Percentiles rank a stretch among this genome's conserved stretches.
Evolutionary conservation across 1,139 yeast genomes (phyloP).

Genomic region (Diutina siamensis): DNA sequence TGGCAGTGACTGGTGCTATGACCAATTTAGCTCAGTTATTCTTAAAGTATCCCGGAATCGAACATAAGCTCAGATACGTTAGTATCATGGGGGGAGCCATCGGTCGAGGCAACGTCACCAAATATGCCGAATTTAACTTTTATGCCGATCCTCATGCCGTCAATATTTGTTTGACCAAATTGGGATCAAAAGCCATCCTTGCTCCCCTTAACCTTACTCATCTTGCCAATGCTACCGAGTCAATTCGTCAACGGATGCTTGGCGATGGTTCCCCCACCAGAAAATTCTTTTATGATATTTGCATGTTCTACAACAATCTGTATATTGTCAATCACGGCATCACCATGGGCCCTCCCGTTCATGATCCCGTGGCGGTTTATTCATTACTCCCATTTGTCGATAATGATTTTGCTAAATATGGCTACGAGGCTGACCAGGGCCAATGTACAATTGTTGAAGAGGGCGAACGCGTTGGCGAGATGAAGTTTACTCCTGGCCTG

Average conservation of each 20-base stretch:
- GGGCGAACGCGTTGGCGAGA: neutral
- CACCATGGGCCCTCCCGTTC: conserved; percentile 64
- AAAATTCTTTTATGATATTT: conserved; percentile 42
- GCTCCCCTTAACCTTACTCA: conserved; percentile 67
- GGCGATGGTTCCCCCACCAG: conserved; percentile 30
- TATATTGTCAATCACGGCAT: conserved; percentile 31
- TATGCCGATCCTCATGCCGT: conserved; percentile 75
- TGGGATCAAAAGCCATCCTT: conserved; percentile 40
- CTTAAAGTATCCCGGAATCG: conserved; percentile 38
- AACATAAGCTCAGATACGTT: conserved; percentile 33
- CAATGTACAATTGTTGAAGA: neutral
- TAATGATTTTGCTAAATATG: neutral
- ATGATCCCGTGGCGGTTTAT: conserved; percentile 69
- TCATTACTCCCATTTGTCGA: conserved; percentile 38
- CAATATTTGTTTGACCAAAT: conserved; percentile 31
- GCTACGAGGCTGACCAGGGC: neutral
- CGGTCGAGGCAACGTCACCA: conserved; percentile 31
- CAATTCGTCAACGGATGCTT: conserved; percentile 26
- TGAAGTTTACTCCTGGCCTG: neutral
- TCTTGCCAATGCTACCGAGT: conserved; percentile 45
- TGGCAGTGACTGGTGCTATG: conserved; percentile 62
- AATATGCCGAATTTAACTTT: conserved; percentile 68
- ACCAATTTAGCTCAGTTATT: conserved; percentile 57
- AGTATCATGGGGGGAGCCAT: conserved; percentile 76
- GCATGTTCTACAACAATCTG: conserved; percentile 34